These are phyloP conservation scores for Hibiscus tridactylites DNA, from an alignment of 345 rosid genomes.

Conservation along the genomic window DNA sequence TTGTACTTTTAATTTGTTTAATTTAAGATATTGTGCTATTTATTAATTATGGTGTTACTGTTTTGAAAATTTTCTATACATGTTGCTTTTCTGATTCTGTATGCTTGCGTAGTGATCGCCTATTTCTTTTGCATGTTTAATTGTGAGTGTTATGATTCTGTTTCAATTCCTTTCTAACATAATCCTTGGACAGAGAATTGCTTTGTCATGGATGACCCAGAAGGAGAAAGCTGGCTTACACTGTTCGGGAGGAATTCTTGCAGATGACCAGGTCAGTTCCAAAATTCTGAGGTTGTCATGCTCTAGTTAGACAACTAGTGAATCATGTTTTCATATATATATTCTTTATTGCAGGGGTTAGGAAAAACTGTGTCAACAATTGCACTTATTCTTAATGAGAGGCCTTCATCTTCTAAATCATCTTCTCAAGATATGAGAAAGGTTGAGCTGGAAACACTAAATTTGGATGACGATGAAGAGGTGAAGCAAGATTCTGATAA, in stretches of 20 bases:
- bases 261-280: slow-evolving; percentile 83
- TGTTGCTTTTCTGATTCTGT: slow-evolving; percentile 4
- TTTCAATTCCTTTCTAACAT: not conserved
- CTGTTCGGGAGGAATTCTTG: slow-evolving; percentile 95
- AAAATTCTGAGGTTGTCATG: not conserved
- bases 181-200: slow-evolving; percentile 63
- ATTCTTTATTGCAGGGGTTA: slow-evolving; percentile 55
- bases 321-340: not conserved
- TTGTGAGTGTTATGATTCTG: slow-evolving; percentile 1
- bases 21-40: not conserved
- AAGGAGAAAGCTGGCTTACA: slow-evolving; percentile 59
- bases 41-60: not conserved
- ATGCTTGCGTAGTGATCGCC: not conserved
- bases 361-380: slow-evolving; percentile 94
- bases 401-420: slow-evolving; percentile 40
- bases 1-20: not conserved
- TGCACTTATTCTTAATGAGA: slow-evolving; percentile 86
- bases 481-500: slow-evolving; percentile 21
- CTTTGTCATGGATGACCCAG: slow-evolving; percentile 92
- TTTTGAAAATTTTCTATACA: slow-evolving; percentile 4
- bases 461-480: slow-evolving; percentile 48
- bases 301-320: not conserved
- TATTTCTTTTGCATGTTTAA: not conserved
- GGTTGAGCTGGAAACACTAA: slow-evolving; percentile 45
- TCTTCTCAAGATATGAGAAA: slow-evolving; percentile 25